Evolutionary conservation across 805 yeast species (phyloP), one percentile per base, ranked within the genome.

Genomic region (Kuraishia piskuri): DNA sequence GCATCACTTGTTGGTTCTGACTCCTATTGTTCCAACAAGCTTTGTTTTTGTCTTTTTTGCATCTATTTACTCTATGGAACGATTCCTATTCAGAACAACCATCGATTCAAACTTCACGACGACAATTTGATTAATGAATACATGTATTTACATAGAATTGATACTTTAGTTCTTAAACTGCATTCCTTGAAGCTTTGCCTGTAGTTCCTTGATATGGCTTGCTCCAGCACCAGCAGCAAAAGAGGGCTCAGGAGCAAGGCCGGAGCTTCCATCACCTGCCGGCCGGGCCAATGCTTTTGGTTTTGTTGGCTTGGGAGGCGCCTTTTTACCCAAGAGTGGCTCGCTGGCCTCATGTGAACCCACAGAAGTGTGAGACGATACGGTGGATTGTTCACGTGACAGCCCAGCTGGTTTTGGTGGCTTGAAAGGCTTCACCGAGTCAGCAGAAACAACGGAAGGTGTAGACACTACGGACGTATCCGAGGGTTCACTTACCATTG

Each of bases 131-230:
- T 31, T 31, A 31, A 31, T 12, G 40, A 31, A 10, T 31, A 31
- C 40, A 31, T 31, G 17, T 31, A 31, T 31, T 12, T 31, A 31
- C 40, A 31, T 31, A 31, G 10, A 25, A 25, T 7, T 25, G 10
- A 25, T 31, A 31, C 17, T 31, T 10, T 22, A 44, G 19, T 44
- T 44, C 22, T 44, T 44, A 2, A 67, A 52, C 40, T 64, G 60
- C 14, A 66, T n/a, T 7, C 61, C 62, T 40, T 60, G 58, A 49
- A 68, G 51, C 47, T 56, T 60, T 7, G 60, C 56, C 49, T 68
- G 72, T 25, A 68, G 51, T 37, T 68, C 72, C 53, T 58, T 59
- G 46, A 68, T 66, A 52, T 67, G 69, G 31, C 51, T 50, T 2
- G 66, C 68, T 2, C 45, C 55, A 6, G 65, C 66, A 19, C 55